These are phyloP conservation scores for Chlamydomonas asymmetrica DNA, from an alignment of 139 green algal species.

Conservation along the genomic window DNA sequence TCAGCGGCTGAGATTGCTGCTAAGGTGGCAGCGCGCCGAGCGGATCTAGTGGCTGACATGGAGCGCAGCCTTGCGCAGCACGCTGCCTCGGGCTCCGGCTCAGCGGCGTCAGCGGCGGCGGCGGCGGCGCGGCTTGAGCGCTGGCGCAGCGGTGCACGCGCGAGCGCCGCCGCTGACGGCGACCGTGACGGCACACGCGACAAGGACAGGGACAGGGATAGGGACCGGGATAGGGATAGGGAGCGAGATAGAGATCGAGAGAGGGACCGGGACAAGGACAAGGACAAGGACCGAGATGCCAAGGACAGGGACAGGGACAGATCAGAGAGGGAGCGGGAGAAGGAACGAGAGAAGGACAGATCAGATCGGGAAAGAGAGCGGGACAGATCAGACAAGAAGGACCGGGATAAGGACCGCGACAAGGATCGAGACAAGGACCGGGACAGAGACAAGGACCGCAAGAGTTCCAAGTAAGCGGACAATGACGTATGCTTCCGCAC, in stretches of 20 bases:
- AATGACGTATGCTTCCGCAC: not conserved
- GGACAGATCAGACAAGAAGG: slow-evolving; percentile 4
- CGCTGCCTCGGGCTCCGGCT: not conserved
- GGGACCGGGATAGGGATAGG: not conserved
- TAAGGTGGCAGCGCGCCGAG: slow-evolving; percentile 45
- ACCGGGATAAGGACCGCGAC: slow-evolving; percentile 23
- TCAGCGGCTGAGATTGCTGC: slow-evolving; percentile 23
- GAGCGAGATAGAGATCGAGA: slow-evolving; percentile 23
- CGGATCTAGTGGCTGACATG: slow-evolving; percentile 50
- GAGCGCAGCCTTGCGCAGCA: slow-evolving; percentile 23
- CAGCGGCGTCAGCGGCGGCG: not conserved
- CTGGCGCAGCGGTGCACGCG: slow-evolving; percentile 18
- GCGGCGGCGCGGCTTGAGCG: not conserved
- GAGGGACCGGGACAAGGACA: slow-evolving; percentile 14
- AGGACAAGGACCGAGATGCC: slow-evolving; percentile 7
- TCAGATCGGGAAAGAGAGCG: not conserved
- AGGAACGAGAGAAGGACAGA: not conserved
- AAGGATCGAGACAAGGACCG: slow-evolving; percentile 36
- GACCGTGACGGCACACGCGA: slow-evolving; percentile 4
- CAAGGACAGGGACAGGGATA: slow-evolving; percentile 4
- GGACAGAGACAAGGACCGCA: slow-evolving; percentile 21
- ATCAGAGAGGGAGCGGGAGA: slow-evolving; percentile 5
- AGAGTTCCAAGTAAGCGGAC: not conserved
- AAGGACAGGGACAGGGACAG: slow-evolving; percentile 20
- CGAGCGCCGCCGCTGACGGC: too few species aligned